A percentile compares a stretch with the other conserved stretches of the same genome.
Conservation (phyloP, 306 rosid species). For the Mimosa pudica region DNA sequence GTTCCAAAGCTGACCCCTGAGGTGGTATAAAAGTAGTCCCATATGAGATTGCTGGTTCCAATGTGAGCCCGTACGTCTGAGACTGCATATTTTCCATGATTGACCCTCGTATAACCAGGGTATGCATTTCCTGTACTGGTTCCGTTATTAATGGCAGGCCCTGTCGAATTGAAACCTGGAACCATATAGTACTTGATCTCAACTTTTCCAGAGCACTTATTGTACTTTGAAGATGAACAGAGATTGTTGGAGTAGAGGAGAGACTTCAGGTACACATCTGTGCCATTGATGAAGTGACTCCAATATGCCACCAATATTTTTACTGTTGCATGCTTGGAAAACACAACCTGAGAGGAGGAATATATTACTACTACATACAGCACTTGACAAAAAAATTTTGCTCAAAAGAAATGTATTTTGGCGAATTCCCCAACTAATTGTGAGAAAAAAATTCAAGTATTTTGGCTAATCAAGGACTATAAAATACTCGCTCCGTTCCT, state of each 20-base stretch:
- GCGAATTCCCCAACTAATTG: neutral
- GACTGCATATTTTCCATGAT: slow-evolving; percentile 90
- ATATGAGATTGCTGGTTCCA: slow-evolving; percentile 85
- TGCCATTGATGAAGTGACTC: slow-evolving; percentile 69
- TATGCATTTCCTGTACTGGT: slow-evolving; percentile 63
- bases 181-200: slow-evolving; percentile 83
- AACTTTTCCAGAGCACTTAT: slow-evolving; percentile 74
- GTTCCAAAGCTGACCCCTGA: slow-evolving; percentile 93
- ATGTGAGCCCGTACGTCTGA: slow-evolving; percentile 78
- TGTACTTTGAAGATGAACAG: slow-evolving; percentile 74
- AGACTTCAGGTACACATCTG: slow-evolving; percentile 74
- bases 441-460: neutral
- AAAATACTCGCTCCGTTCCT: too few species aligned
- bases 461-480: neutral
- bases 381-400: neutral
- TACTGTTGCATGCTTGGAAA: slow-evolving; percentile 78
- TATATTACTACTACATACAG: neutral
- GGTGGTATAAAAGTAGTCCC: slow-evolving; percentile 92
- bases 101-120: slow-evolving; percentile 77
- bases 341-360: slow-evolving; percentile 57
- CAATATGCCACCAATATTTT: slow-evolving; percentile 83
- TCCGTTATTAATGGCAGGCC: slow-evolving; percentile 61
- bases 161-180: slow-evolving; percentile 85
- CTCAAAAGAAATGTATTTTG: neutral
- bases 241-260: slow-evolving; percentile 82